Percentiles rank a stretch among this genome's conserved stretches.
phyloP scores from a whole-genome alignment of 176 grass and related monocot species.

The sorghum (Sorghum bicolor) region DNA sequence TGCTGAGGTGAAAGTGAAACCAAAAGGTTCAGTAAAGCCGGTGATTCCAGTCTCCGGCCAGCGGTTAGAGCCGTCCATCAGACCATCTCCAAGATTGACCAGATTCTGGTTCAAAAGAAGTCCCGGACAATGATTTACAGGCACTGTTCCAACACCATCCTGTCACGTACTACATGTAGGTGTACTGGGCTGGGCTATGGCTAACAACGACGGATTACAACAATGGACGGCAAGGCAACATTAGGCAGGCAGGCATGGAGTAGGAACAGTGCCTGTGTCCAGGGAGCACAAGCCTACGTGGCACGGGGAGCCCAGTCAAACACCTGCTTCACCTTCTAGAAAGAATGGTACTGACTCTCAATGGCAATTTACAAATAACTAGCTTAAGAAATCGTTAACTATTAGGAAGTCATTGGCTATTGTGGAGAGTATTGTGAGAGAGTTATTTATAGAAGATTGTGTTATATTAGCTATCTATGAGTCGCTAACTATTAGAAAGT shows the following conservation, averaged over 20 bases:
- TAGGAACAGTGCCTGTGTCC: background rate
- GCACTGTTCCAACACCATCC: background rate
- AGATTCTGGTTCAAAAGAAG: background rate
- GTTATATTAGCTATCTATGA: too few species aligned
- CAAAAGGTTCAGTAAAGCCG: background rate
- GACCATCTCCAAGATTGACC: background rate
- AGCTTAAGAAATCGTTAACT: too few species aligned
- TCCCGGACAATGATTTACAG: background rate
- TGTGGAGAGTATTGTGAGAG: too few species aligned
- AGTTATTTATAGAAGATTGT: too few species aligned
- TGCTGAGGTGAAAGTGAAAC: background rate
- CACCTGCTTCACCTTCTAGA: background rate
- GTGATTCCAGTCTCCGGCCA: background rate
- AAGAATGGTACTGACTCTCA: too few species aligned
- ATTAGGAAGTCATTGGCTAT: too few species aligned
- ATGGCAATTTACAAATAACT: too few species aligned
- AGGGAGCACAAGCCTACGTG: slow-evolving; percentile 21
- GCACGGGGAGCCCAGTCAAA: slow-evolving; percentile 14
- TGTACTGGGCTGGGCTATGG: too few species aligned
- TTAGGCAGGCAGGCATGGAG: background rate
- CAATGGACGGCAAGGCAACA: background rate
- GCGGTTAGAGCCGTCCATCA: background rate
- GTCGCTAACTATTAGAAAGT: too few species aligned
- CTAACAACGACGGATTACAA: background rate
- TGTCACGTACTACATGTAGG: background rate